A percentile compares a stretch with the other conserved stretches of the same genome.
These are phyloP conservation scores for Dothidotthia symphoricarpi DNA, from an alignment of 2,329 filamentous ascomycete genomes.

Conservation along the genomic window DNA sequence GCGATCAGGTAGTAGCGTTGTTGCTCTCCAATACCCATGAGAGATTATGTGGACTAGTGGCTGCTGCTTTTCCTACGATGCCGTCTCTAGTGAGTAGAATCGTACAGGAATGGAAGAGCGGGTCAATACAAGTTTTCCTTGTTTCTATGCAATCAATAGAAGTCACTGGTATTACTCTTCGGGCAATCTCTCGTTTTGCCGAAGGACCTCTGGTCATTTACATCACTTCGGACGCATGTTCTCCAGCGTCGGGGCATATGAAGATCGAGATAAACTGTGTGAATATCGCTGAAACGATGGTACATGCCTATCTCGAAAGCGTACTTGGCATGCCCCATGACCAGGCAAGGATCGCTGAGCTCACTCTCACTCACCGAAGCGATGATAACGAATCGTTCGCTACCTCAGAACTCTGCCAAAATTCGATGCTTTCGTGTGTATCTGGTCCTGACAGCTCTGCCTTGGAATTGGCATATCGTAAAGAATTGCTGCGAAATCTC, in stretches of 20 bases:
- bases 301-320: slow-evolving; percentile 36
- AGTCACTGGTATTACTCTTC: slow-evolving; percentile 35
- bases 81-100: slow-evolving; percentile 32
- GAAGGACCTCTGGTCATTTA: slow-evolving; percentile 32
- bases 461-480: slow-evolving; percentile 36
- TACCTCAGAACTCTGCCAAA: slow-evolving; percentile 37
- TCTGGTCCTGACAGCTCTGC: slow-evolving; percentile 14
- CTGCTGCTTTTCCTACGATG: slow-evolving; percentile 49
- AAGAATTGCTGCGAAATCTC: slow-evolving; percentile 49
- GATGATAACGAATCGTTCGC: slow-evolving; percentile 17
- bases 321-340: slow-evolving; percentile 36
- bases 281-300: slow-evolving; percentile 36
- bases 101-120: slow-evolving; percentile 35
- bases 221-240: slow-evolving; percentile 36
- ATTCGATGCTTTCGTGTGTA: slow-evolving; percentile 31
- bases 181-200: slow-evolving; percentile 37
- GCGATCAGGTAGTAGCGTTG: slow-evolving; percentile 46
- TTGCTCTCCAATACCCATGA: slow-evolving; percentile 42
- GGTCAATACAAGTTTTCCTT: slow-evolving; percentile 35
- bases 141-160: slow-evolving; percentile 35
- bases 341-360: slow-evolving; percentile 36
- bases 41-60: slow-evolving; percentile 32
- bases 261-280: slow-evolving; percentile 38
- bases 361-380: slow-evolving; percentile 29
- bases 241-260: slow-evolving; percentile 18